Conservation (phyloP, 345 rosid genomes). For the Dovyalis caffra region DNA sequence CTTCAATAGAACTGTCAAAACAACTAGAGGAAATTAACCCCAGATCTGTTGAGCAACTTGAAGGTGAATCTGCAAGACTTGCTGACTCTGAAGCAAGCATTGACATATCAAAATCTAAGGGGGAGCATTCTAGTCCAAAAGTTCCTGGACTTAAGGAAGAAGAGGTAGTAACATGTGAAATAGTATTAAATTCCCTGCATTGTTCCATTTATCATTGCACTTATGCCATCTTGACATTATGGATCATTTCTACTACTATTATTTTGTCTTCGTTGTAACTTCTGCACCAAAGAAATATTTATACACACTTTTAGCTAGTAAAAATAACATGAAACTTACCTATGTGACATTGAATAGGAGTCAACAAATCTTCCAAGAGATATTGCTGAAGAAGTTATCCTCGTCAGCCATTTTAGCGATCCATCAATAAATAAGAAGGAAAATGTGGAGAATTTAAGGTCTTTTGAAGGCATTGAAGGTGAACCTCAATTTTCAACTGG, state of each 20-base stretch:
- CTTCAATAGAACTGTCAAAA: constrained; percentile 5
- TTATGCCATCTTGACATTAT: neutral
- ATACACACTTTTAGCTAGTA: neutral
- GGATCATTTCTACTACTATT: neutral
- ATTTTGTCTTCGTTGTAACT: too few species aligned
- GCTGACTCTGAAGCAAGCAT: constrained; percentile 3
- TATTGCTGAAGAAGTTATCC: constrained; percentile 10
- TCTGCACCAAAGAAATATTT: neutral
- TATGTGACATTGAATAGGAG: constrained; percentile 31
- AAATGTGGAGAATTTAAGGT: neutral
- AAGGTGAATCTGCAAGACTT: constrained; percentile 3
- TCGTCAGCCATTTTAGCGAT: neutral
- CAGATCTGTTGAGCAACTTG: constrained; percentile 1
- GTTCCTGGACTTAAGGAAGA: constrained; percentile 10
- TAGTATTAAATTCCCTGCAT: neutral
- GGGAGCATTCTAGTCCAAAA: constrained; percentile 5
- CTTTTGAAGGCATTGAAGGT: constrained; percentile 5
- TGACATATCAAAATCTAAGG: constrained; percentile 11
- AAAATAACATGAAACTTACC: neutral
- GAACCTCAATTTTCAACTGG: constrained; percentile 9
- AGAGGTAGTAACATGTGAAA: constrained; percentile 13
- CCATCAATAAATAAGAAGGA: constrained; percentile 5
- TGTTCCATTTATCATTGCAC: neutral
- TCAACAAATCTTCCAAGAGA: constrained; percentile 9
- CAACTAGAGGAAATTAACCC: neutral